Evolutionary conservation across 208 protist species (phyloP), one percentile per base, ranked within the genome.

Genomic region (Leishmania lainsoni): DNA sequence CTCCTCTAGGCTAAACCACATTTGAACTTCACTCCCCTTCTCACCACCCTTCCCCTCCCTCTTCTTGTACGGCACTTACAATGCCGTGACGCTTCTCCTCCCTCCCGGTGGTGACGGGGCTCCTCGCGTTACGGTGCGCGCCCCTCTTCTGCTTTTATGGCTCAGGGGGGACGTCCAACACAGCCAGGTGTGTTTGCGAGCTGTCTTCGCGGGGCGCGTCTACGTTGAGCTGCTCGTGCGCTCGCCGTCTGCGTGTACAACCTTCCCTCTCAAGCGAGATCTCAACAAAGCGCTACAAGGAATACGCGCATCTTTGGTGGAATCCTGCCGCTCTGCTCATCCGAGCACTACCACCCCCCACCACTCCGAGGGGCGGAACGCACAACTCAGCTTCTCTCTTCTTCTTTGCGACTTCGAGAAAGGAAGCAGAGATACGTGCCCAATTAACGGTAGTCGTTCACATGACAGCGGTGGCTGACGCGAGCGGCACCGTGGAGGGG

Each of bases 401-500:
- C 17, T 58, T 58, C 20, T 48, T n/a, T 42, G 0, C 16, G 35
- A 48, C 66, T 42, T 22, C 39, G 39, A 42, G 9, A 10, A 39
- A 32, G n/a, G 48, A 58, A 48, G 42, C n/a, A 5, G 48, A 35
- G n/a, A 75, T 29, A 49, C 32, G 49, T 5, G 12, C 20, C 5
- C 14, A 49, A 10, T 39, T 20, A 10, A 42, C 66, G 22, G 26
- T 51, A 29, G 22, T 29, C 3, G 69, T 71, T 54, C 22, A 17
- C 68, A 81, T 68, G 48, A 10, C 78, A 32, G 61, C 79, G 3
- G 45, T 68, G 42, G 39, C 48, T 8, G 39, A 54, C 22, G 83
- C 65, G 6, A 68, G 76, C 45, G 76, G 83, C 14, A 74, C 81
- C 1, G 91, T 86, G 42, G 91, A 95, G 83, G 54, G 52, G 26